Percentiles rank a stretch among this genome's conserved stretches.
Conservation (phyloP, 2,329 filamentous ascomycete genomes). For the Penicillium crustosum region DNA sequence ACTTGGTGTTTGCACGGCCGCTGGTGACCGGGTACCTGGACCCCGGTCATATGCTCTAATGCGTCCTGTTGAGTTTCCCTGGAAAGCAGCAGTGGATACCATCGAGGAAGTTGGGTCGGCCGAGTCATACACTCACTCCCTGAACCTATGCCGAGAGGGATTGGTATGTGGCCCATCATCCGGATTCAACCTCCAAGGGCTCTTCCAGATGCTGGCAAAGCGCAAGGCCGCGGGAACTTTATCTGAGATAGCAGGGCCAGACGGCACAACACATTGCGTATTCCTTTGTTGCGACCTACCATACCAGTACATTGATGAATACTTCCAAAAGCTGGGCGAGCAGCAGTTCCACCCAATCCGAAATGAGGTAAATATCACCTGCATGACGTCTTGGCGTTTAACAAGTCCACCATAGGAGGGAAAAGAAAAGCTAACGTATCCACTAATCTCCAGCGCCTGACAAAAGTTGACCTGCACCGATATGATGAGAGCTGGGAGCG, state of each 20-base stretch:
- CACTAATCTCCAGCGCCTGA: slow-evolving; percentile 41
- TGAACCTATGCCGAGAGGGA: slow-evolving; percentile 58
- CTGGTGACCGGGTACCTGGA: slow-evolving; percentile 59
- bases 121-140: slow-evolving; percentile 55
- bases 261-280: slow-evolving; percentile 54
- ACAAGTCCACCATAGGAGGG: slow-evolving; percentile 7
- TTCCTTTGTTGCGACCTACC: slow-evolving; percentile 65
- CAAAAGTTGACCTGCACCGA: slow-evolving; percentile 53
- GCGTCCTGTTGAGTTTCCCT: slow-evolving; percentile 57
- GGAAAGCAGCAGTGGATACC: slow-evolving; percentile 55
- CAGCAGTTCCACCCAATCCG: slow-evolving; percentile 52
- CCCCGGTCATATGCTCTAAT: slow-evolving; percentile 56
- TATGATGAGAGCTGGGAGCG: slow-evolving; percentile 59
- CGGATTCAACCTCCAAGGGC: slow-evolving; percentile 57
- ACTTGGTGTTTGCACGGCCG: slow-evolving; percentile 55
- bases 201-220: slow-evolving; percentile 53
- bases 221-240: slow-evolving; percentile 50
- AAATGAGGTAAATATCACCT: slow-evolving; percentile 41
- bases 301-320: slow-evolving; percentile 62
- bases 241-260: slow-evolving; percentile 44
- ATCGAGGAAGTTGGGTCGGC: slow-evolving; percentile 58
- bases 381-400: not conserved
- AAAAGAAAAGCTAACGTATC: not conserved
- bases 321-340: slow-evolving; percentile 57
- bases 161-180: slow-evolving; percentile 62